Conservation (phyloP, 257 asterid species). For the Voacanga thouarsii region DNA sequence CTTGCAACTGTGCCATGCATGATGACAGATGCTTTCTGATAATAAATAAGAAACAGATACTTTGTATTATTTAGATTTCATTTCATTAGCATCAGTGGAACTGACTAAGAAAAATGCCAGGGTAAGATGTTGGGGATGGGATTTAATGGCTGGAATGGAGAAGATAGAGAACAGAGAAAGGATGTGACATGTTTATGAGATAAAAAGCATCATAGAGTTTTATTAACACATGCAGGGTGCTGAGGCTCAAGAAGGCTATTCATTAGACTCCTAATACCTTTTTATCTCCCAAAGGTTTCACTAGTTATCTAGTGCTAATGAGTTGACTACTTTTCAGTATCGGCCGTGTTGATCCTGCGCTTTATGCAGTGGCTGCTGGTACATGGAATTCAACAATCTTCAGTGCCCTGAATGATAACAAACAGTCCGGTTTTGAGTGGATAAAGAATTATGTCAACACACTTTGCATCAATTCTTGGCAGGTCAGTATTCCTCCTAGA, state of each 20-base stretch:
- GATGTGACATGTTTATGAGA: background rate
- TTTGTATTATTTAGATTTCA: background rate
- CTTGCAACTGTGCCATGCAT: background rate
- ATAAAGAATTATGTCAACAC: constrained; percentile 66
- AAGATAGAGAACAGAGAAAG: background rate
- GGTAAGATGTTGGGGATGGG: background rate
- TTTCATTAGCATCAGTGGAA: background rate
- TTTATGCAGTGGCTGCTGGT: constrained; percentile 71
- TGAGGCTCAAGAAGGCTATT: background rate
- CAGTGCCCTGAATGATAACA: constrained; percentile 28
- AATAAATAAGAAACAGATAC: background rate
- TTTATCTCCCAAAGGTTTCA: constrained; percentile 7
- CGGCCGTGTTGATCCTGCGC: constrained; percentile 82
- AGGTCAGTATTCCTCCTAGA: constrained; percentile 40
- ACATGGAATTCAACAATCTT: constrained; percentile 41
- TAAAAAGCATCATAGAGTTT: background rate
- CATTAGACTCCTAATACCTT: background rate
- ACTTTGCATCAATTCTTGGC: constrained; percentile 98
- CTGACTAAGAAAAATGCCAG: background rate
- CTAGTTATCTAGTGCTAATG: constrained; percentile 13
- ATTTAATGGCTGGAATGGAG: background rate
- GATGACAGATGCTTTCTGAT: background rate
- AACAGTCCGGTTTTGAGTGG: constrained; percentile 50
- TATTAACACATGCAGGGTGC: background rate
- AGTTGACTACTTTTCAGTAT: constrained; percentile 53